These are phyloP conservation scores for Zymoseptoria crescenta DNA, from an alignment of 2,329 filamentous ascomycete genomes.

Conservation along the genomic window DNA sequence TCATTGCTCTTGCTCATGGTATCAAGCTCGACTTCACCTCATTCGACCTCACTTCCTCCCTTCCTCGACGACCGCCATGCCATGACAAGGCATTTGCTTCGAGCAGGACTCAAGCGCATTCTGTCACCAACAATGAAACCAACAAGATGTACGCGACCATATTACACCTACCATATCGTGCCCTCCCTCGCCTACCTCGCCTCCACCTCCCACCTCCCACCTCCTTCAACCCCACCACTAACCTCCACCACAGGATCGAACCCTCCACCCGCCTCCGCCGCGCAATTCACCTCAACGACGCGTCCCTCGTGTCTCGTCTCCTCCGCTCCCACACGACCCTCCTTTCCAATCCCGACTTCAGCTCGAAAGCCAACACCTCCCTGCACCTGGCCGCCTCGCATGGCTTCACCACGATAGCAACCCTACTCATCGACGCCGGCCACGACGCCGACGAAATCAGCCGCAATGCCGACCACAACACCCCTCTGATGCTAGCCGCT, in stretches of 20 bases:
- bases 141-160: neutral
- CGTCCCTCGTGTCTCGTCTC: conserved; percentile 67
- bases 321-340: conserved; percentile 62
- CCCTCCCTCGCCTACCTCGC: conserved; percentile 1
- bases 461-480: conserved; percentile 72
- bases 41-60: neutral
- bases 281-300: conserved; percentile 69
- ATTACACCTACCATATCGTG: neutral
- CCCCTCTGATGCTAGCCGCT: conserved; percentile 72
- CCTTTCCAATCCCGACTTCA: conserved; percentile 71
- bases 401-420: conserved; percentile 61
- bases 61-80: neutral
- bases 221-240: neutral
- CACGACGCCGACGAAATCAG: conserved; percentile 69
- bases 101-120: conserved; percentile 16
- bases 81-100: conserved; percentile 3
- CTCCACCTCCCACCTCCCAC: neutral
- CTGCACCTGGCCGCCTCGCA: conserved; percentile 72
- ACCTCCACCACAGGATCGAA: conserved; percentile 55
- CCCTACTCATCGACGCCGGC: conserved; percentile 61
- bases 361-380: conserved; percentile 70
- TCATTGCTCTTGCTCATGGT: neutral
- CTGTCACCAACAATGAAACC: conserved; percentile 1
- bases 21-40: conserved; percentile 1
- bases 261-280: conserved; percentile 69